Percentiles rank a stretch among this genome's conserved stretches.
Conservation (phyloP, 495 filamentous ascomycete genomes). For the Neurospora sp. region DNA sequence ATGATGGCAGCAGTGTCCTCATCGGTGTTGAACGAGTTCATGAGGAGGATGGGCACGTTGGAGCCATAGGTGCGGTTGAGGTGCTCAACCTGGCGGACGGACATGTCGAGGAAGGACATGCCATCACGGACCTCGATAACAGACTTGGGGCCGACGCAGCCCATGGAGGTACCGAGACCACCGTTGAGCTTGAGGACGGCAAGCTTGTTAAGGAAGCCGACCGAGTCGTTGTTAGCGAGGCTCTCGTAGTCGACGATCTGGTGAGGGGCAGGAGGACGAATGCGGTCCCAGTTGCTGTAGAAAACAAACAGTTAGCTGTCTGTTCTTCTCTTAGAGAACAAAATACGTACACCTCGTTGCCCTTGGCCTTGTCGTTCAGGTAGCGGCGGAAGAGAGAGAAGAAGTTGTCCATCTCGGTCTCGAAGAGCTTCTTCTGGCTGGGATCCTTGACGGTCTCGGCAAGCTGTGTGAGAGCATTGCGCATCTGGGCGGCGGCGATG, state of each 20-base stretch:
- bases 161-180: constrained; percentile 99
- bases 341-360: constrained; percentile 61
- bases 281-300: constrained; percentile 80
- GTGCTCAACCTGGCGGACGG: constrained; percentile 97
- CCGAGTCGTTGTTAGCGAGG: constrained; percentile 74
- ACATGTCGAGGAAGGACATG: constrained; percentile 99
- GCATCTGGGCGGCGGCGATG: constrained; percentile 97
- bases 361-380: constrained; percentile 97
- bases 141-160: constrained; percentile 97
- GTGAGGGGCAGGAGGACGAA: constrained; percentile 77
- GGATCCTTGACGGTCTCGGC: constrained; percentile 79
- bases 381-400: constrained; percentile 95
- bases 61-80: constrained; percentile 95
- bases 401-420: constrained; percentile 99
- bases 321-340: not conserved
- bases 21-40: constrained; percentile 99
- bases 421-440: constrained; percentile 81
- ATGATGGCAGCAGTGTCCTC: constrained; percentile 97
- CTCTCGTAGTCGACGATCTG: constrained; percentile 92
- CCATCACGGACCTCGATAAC: constrained; percentile 99
- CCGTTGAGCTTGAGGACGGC: constrained; percentile 99
- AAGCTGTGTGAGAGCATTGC: constrained; percentile 89
- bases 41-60: constrained; percentile 97
- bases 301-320: constrained; percentile 13
- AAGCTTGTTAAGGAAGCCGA: constrained; percentile 92